phyloP scores from a whole-genome alignment of 352 stramenopile genomes.

The Blastocystis sp. region DNA sequence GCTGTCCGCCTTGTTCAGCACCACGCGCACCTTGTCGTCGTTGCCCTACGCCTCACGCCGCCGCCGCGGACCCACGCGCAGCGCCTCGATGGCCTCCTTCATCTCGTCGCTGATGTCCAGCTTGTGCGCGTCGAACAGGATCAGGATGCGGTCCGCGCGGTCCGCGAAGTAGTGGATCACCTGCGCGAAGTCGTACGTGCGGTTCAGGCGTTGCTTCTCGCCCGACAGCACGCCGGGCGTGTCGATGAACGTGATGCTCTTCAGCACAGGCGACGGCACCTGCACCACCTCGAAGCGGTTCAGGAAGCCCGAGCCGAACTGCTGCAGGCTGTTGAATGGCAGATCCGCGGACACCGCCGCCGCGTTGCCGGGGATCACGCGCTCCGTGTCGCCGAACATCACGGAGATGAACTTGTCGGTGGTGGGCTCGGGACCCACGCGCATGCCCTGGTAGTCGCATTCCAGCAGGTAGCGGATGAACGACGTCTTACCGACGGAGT shows the following conservation, averaged over 20 bases:
- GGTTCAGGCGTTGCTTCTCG: slow-evolving; percentile 92
- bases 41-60: slow-evolving; percentile 77
- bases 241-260: slow-evolving; percentile 93
- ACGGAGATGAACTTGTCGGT: slow-evolving; percentile 95
- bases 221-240: slow-evolving; percentile 95
- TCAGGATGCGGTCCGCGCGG: slow-evolving; percentile 91
- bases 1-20: slow-evolving; percentile 98
- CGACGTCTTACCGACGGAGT: slow-evolving; percentile 95
- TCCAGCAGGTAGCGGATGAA: slow-evolving; percentile 94
- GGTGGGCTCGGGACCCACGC: slow-evolving; percentile 93
- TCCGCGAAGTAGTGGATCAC: slow-evolving; percentile 85
- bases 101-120: slow-evolving; percentile 98
- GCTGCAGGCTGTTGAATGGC: slow-evolving; percentile 73
- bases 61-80: slow-evolving; percentile 73
- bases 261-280: slow-evolving; percentile 85
- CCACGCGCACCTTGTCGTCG: slow-evolving; percentile 93
- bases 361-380: slow-evolving; percentile 92
- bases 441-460: slow-evolving; percentile 89
- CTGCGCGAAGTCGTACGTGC: slow-evolving; percentile 92
- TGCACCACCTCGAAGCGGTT: slow-evolving; percentile 95
- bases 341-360: slow-evolving; percentile 80
- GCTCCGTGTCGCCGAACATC: slow-evolving; percentile 92
- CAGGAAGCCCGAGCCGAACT: slow-evolving; percentile 95
- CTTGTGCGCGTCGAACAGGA: slow-evolving; percentile 99
- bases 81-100: slow-evolving; percentile 90